Base-by-base conservation (phyloP, 2,329 filamentous ascomycete genomes). In the Dactylonectria macrodidyma region DNA sequence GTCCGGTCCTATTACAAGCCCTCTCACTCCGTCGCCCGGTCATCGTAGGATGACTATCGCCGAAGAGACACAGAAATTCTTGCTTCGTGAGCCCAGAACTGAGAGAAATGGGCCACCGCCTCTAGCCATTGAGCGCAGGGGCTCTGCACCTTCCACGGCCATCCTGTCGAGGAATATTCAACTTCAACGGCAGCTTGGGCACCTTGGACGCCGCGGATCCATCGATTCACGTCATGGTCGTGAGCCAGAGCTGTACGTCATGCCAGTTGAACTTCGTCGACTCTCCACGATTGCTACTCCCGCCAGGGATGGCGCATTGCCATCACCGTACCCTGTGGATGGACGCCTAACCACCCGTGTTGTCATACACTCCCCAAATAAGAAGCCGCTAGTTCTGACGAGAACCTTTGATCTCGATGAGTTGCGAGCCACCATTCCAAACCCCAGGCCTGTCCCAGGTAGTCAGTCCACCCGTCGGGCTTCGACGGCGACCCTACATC, bases 401-500 rank as follows among this genome's bases (percentile, higher is more conserved):
- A 82, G 87, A 34, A 83, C 81, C 19, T 87, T 90, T 66, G 81
- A 89, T 66, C 77, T 89, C 14, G 79, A 84, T 30, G 79, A 84
- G 67, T 76, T 89, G 10, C 81, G 84, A 52, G 79, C 82, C 9
- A 85, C 84, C 1, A 78, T 88, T n/a, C 82, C 83, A 2, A 78
- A 82, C 3, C 77, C 78, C 9, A 66, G 73, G 8, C 71, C 72
- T 2, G 48, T 67, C 10, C 71, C 72, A 19, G 62, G 60, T 12
- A 8, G 26, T 10, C 11, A 62, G 12, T 33, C 54, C 5, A 46
- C 47, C 51, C 66, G 71, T 24, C 67, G 73, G 22, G 70, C 68
- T 44, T 75, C 72, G 8, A 48, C 71, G 14, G 51, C 61, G 8
- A 62, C 61, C 30, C 65, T 73, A 4, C 73, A 67, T 26, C 51